Evolutionary conservation across 441 rosid species (phyloP).

Genomic region (Manihot esculenta): DNA sequence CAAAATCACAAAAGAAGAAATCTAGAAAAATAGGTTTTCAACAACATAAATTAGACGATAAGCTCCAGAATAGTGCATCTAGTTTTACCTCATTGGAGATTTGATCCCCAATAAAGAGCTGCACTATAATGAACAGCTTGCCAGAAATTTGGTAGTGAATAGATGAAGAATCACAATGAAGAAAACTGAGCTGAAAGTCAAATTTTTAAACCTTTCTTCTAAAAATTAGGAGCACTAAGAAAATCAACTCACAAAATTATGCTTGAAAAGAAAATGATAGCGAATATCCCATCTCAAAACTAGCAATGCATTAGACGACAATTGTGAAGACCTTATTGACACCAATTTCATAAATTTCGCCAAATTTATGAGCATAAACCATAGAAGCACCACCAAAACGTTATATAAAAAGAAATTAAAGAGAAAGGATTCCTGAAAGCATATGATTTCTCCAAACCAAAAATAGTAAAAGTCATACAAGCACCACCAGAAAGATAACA

Average conservation of each 20-base stretch:
- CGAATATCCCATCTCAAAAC: neutral
- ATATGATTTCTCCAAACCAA: neutral
- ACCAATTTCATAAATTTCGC: too few relatives aligned
- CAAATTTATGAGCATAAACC: too few relatives aligned
- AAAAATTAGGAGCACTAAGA: too few relatives aligned
- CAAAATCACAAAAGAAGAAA: neutral
- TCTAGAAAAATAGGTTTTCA: neutral
- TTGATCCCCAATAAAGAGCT: neutral
- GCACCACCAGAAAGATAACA: neutral
- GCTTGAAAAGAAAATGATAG: too few relatives aligned
- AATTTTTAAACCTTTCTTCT: too few relatives aligned
- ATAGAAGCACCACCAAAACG: too few relatives aligned
- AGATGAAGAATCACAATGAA: too few relatives aligned
- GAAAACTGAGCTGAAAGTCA: too few relatives aligned
- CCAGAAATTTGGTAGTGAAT: too few relatives aligned
- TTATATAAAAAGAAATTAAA: neutral
- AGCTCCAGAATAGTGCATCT: neutral
- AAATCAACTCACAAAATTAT: too few relatives aligned
- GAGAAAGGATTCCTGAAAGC: neutral
- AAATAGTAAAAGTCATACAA: neutral
- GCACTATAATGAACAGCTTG: too few relatives aligned
- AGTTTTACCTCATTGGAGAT: neutral
- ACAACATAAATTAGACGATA: neutral
- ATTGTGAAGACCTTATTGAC: neutral
- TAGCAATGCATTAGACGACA: neutral